Percentiles rank a stretch among this genome's conserved stretches.
Evolutionary conservation across 148 eudicot genomes (phyloP).

Genomic region (Talinum fruticosum): DNA sequence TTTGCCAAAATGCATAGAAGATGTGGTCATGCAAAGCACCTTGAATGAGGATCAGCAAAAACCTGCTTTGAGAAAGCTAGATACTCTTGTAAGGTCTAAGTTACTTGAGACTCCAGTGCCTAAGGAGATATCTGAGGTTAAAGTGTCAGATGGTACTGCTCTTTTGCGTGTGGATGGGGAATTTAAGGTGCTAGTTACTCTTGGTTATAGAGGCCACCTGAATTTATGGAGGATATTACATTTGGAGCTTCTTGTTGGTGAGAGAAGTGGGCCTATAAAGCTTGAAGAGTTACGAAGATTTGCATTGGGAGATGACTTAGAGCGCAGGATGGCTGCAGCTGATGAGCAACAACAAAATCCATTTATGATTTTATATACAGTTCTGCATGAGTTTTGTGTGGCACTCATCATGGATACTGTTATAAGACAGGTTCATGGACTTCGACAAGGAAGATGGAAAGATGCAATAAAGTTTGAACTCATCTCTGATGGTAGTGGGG

Average conservation of each 20-base stretch:
- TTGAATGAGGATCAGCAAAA: slow-evolving; percentile 69
- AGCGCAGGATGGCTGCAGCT: slow-evolving; percentile 96
- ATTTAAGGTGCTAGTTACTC: slow-evolving; percentile 89
- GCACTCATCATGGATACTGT: slow-evolving; percentile 96
- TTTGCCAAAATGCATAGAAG: slow-evolving; percentile 89
- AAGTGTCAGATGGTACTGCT: slow-evolving; percentile 85
- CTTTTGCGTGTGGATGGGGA: slow-evolving; percentile 85
- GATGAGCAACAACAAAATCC: slow-evolving; percentile 54
- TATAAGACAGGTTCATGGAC: slow-evolving; percentile 76
- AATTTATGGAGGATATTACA: slow-evolving; percentile 98
- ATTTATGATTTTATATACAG: slow-evolving; percentile 70
- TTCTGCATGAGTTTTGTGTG: slow-evolving; percentile 89
- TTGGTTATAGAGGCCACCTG: slow-evolving; percentile 95
- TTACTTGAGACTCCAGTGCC: slow-evolving; percentile 82
- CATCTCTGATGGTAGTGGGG: slow-evolving; percentile 60
- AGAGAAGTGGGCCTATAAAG: slow-evolving; percentile 77
- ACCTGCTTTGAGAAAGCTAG: slow-evolving; percentile 82
- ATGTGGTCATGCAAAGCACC: slow-evolving; percentile 77
- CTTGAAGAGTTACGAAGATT: slow-evolving; percentile 74
- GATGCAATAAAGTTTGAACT: slow-evolving; percentile 95
- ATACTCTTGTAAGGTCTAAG: slow-evolving; percentile 78
- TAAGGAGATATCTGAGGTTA: slow-evolving; percentile 70
- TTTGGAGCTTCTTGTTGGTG: slow-evolving; percentile 97
- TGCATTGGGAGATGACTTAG: slow-evolving; percentile 93
- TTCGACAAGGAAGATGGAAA: slow-evolving; percentile 93